Base-by-base conservation (phyloP, 2,329 filamentous ascomycete genomes). In the Trichoderma sp. region DNA sequence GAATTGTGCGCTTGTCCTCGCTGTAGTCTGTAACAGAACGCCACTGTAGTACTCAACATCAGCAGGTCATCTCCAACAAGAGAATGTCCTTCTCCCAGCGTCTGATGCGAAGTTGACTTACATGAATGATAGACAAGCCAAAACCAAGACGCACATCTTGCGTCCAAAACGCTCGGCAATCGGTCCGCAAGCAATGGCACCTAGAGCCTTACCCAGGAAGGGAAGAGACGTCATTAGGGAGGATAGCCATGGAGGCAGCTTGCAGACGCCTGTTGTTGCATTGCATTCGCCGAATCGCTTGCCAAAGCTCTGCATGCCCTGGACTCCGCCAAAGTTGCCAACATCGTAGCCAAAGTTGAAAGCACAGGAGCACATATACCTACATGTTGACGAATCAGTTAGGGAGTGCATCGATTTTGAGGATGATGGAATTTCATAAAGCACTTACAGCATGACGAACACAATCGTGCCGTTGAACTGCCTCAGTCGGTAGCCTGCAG, bases 331-430 rank as follows among this genome's bases (percentile, higher is more conserved):
- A 66, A 76, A 76, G 19, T 70, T 76, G 49, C 75, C 74, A 24
- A 76, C 75, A 53, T 76, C 75, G 35, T 72, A 76, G 7, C 75
- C 75, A 67, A 75, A 76, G 65, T 76, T 76, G 66, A 76, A 76
- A 11, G 74, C 72, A 21, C 74, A 75, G 19, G 72, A 60, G 10
- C 71, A 71, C 74, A 76, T 72, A 43, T 76, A 76, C 21, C 74
- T 75, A 19, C 6, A 37, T 11, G 31, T 21, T 16, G n/a, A 10
- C 24, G 21, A 3, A 3, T 40, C 11, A 14, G 35, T 52, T 68
- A 62, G 21, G 19, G 37, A 40, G 1, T 29, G 10, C 1, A 19
- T 60, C 14, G 7, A 14, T 19, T 59, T 33, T 16, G 29, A 8
- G 6, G 7, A 16, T 5, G 7, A 19, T 21, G 4, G 1, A 47